A percentile compares a stretch with the other conserved stretches of the same genome.
Evolutionary conservation across 2,329 filamentous ascomycete genomes (phyloP).

Genomic region (Scytalidium sp.): DNA sequence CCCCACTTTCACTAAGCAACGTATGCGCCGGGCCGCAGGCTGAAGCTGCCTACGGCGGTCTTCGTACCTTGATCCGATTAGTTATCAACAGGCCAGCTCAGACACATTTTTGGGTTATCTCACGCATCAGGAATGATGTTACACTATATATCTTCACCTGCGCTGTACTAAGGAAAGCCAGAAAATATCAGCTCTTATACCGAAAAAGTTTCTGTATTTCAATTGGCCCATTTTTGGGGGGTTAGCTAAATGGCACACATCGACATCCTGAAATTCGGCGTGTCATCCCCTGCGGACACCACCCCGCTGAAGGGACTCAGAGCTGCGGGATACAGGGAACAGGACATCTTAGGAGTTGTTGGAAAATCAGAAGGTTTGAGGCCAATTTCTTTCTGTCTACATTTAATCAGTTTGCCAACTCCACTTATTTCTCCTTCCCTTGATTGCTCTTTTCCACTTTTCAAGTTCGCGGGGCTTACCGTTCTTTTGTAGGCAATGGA

Average conservation of each 20-base stretch:
- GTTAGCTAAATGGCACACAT: slow-evolving; percentile 26
- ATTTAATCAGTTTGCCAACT: too few relatives aligned
- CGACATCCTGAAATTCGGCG: slow-evolving; percentile 29
- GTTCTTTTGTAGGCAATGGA: slow-evolving; percentile 24
- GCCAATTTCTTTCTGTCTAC: not conserved
- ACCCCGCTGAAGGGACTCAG: slow-evolving; percentile 23
- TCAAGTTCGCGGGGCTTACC: not conserved
- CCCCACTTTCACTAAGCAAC: not conserved
- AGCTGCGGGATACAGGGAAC: slow-evolving; percentile 25
- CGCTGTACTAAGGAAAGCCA: too few relatives aligned
- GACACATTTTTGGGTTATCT: too few relatives aligned
- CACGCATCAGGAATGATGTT: too few relatives aligned
- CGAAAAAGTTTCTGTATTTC: too few relatives aligned
- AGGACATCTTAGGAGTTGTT: slow-evolving; percentile 26
- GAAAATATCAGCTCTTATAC: too few relatives aligned
- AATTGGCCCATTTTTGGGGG: too few relatives aligned
- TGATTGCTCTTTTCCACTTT: not conserved
- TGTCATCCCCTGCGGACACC: slow-evolving; percentile 27
- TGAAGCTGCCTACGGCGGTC: not conserved
- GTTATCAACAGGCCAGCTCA: too few relatives aligned
- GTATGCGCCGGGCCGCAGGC: not conserved
- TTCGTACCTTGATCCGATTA: not conserved
- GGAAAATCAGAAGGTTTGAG: slow-evolving; percentile 29
- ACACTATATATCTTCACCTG: too few relatives aligned
- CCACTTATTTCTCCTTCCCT: too few relatives aligned